Evolutionary conservation across 345 rosid species (phyloP), one percentile per base, ranked within the genome.

Genomic region (Salix brachista): DNA sequence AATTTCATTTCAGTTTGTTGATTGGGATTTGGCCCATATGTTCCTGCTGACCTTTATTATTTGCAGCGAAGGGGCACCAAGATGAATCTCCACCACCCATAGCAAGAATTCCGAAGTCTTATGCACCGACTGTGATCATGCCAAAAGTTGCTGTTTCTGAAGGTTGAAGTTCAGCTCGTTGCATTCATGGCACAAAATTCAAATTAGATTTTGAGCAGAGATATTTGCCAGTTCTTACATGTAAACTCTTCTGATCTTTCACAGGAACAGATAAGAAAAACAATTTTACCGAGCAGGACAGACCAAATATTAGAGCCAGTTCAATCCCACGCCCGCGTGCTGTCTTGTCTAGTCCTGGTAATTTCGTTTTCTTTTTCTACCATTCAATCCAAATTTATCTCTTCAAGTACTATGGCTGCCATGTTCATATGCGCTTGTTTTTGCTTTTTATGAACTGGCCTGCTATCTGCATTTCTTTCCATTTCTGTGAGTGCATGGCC

Each of bases 331-430:
- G 90, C 13, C 94, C 92, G 13, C 90, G 95, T 54, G 95, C 95
- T 76, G 88, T 91, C 62, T 30, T 89, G 69, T 91, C 95, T 30
- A 91, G 95, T 80, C 92, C 90, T 25, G 88, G 95, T 89, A 82
- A 80, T 65, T 80, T 19, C 21, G 11, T 34, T 67, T 26, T 48
- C 28, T 36, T 12, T 6, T 11, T 30, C 21, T 1, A 5, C 11
- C 30, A 65, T 41, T 39, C 42, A 2, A 25, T 18, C 17, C 1
- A 39, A 18, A 21, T 16, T 6, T 54, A 28, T 36, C 37, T 36
- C 1, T 36, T 1, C 37, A 34, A 34, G 6, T 32, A 32, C 34
- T 32, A 32, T 32, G 34, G 34, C 5, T 32, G 34, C 34, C 34
- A 32, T 32, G 25, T 54, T 54, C 61, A 54, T 21, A 8, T 54